phyloP scores from a whole-genome alignment of 495 filamentous ascomycete species.

The Tuber borchii region DNA sequence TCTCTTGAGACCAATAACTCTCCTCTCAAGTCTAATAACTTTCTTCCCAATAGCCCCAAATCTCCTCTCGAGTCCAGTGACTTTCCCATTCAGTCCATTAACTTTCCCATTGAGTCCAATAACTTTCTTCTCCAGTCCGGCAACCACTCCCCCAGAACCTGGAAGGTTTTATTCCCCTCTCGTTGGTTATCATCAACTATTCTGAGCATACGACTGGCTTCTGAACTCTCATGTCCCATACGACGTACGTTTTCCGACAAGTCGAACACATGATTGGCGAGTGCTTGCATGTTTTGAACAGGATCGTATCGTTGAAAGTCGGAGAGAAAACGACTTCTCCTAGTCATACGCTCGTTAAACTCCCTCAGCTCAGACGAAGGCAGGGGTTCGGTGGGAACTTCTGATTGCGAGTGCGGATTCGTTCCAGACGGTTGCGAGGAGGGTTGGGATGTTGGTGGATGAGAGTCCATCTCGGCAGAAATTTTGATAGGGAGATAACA shows the following conservation, averaged over 20 bases:
- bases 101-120: too few species aligned
- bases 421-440: too few species aligned
- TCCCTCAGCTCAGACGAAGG: slow-evolving; percentile 24
- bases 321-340: slow-evolving; percentile 33
- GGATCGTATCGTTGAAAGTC: slow-evolving; percentile 39
- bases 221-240: slow-evolving; percentile 22
- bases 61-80: too few species aligned
- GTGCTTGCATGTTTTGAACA: slow-evolving; percentile 39
- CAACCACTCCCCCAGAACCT: slow-evolving; percentile 19
- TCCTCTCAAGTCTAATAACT: too few species aligned
- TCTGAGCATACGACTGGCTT: slow-evolving; percentile 24
- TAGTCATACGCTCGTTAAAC: slow-evolving; percentile 36
- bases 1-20: too few species aligned
- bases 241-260: slow-evolving; percentile 28
- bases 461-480: too few species aligned
- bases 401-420: too few species aligned
- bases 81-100: too few species aligned
- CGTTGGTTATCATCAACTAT: slow-evolving; percentile 22
- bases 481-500: too few species aligned
- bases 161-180: slow-evolving; percentile 20
- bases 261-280: slow-evolving; percentile 39
- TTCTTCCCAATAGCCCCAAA: too few species aligned
- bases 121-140: too few species aligned
- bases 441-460: too few species aligned
- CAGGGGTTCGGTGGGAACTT: not conserved